Evolutionary conservation across 805 yeast genomes (phyloP), one percentile per base, ranked within the genome.

Genomic region (Clavispora santaluciae): DNA sequence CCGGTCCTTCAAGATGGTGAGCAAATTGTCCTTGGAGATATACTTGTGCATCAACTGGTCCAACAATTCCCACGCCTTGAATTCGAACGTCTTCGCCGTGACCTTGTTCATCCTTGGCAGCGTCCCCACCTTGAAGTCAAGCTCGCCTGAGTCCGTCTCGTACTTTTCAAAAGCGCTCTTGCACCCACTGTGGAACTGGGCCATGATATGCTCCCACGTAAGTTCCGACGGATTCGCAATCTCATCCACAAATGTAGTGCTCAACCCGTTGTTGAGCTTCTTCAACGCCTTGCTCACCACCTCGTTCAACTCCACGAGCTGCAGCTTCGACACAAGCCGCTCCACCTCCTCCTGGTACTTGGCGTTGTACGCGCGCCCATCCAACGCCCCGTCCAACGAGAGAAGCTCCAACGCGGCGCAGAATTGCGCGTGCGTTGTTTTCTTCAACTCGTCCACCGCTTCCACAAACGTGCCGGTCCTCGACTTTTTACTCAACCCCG

Each of bases 91-190:
- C n/a, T 55, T 51, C 7, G 64, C 59, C 1, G 78, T 70, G 2
- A 55, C 51, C 2, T 45, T 44, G 50, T 79, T 81, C 20, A 66
- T 68, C 3, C 61, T 71, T 0, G 50, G 57, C 2, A 66, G 36
- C 2, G 80, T 68, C 0, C 93, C 96, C 6, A 89, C 61, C 20
- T 76, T 77, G 50, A 88, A 86, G 53, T 87, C 89, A 49, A 63
- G 73, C 4, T 36, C 41, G 0, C 55, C 61, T 2, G 55, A 68
- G 0, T 41, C 55, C 0, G 12, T 20, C 3, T 42, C 40, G 28
- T 40, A 50, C 39, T 45, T 47, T 30, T 12, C 36, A 22, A 45
- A 37, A 5, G 42, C 41, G 29, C 38, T 43, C 13, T 38, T 35
- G n/a, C 41, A 45, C 44, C 87, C 95, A 93, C 87, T 15, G 76